phyloP scores from a whole-genome alignment of 768 basidiomycete genomes.

The Mycena galericulata region DNA sequence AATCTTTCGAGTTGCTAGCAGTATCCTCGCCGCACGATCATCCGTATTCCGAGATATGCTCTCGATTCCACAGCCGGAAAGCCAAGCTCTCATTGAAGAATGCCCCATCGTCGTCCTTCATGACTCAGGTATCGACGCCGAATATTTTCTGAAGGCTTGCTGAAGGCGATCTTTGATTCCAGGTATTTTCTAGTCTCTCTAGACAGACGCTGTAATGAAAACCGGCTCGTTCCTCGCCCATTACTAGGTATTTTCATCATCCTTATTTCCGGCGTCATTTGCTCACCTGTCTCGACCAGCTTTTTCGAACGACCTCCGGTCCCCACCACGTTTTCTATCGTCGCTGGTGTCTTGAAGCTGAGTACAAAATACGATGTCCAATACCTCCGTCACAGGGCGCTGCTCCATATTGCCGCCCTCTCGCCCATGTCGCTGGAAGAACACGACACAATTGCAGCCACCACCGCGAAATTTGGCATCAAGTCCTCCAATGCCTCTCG shows the following conservation, averaged over 20 bases:
- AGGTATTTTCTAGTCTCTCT: neutral
- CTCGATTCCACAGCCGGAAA: conserved; percentile 13
- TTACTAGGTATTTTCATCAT: neutral
- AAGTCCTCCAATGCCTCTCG: neutral
- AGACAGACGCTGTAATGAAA: no score
- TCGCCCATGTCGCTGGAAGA: neutral
- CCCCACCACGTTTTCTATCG: conserved; percentile 4
- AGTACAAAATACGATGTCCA: conserved; percentile 24
- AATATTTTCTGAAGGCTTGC: conserved; percentile 18
- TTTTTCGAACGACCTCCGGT: conserved; percentile 23
- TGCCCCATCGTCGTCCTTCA: conserved; percentile 14
- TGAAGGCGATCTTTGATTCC: conserved; percentile 13
- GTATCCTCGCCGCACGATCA: conserved; percentile 14
- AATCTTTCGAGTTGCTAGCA: conserved; percentile 14
- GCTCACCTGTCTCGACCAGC: neutral
- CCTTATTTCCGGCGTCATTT: neutral
- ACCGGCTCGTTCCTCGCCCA: no score
- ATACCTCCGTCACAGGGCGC: conserved; percentile 14
- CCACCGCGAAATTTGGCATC: no score
- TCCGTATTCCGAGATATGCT: conserved; percentile 17
- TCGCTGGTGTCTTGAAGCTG: conserved; percentile 13
- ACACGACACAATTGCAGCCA: no score
- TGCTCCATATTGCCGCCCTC: neutral
- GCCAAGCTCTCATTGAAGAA: conserved; percentile 5
- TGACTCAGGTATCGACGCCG: conserved; percentile 5